These are phyloP conservation scores for Penicillium sp. DNA, from an alignment of 2,329 filamentous ascomycete genomes.

Conservation along the genomic window DNA sequence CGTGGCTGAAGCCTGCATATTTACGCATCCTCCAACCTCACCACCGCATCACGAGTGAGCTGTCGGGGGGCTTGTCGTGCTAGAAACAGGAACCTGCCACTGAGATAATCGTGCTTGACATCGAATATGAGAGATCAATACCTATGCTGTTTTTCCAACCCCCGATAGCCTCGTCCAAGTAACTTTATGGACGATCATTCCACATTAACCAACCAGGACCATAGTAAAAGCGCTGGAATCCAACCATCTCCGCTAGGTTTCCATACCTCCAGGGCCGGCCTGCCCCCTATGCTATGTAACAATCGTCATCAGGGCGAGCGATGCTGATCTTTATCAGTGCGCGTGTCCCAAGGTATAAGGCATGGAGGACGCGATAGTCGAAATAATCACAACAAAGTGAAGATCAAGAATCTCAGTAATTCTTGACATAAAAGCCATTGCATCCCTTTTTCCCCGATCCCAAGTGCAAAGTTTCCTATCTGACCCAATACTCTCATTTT, in stretches of 20 bases:
- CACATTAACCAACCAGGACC: constrained; percentile 9
- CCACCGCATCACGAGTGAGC: background rate
- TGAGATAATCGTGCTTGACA: background rate
- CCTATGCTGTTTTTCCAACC: constrained; percentile 1
- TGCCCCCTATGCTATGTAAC: constrained; percentile 18
- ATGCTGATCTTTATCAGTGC: constrained; percentile 20
- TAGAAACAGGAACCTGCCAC: background rate
- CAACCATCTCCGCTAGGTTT: constrained; percentile 8
- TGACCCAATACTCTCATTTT: constrained; percentile 20
- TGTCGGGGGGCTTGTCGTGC: background rate
- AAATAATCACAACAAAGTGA: constrained; percentile 1
- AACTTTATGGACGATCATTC: constrained; percentile 23
- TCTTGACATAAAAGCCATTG: constrained; percentile 19
- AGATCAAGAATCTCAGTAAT: constrained; percentile 7
- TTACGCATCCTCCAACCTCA: background rate
- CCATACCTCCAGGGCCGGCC: constrained; percentile 12
- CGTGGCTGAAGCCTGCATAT: background rate
- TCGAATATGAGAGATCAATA: constrained; percentile 5
- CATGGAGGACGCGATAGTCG: constrained; percentile 17
- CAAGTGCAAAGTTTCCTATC: constrained; percentile 12
- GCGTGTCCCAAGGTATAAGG: constrained; percentile 12
- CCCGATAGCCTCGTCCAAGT: constrained; percentile 2
- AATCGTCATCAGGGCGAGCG: constrained; percentile 13
- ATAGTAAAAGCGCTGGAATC: constrained; percentile 1
- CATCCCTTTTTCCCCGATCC: constrained; percentile 9